A percentile compares a stretch with the other conserved stretches of the same genome.
These are phyloP conservation scores for Nothophytophthora sp. DNA, from an alignment of 352 stramenopile species.

Conservation along the genomic window DNA sequence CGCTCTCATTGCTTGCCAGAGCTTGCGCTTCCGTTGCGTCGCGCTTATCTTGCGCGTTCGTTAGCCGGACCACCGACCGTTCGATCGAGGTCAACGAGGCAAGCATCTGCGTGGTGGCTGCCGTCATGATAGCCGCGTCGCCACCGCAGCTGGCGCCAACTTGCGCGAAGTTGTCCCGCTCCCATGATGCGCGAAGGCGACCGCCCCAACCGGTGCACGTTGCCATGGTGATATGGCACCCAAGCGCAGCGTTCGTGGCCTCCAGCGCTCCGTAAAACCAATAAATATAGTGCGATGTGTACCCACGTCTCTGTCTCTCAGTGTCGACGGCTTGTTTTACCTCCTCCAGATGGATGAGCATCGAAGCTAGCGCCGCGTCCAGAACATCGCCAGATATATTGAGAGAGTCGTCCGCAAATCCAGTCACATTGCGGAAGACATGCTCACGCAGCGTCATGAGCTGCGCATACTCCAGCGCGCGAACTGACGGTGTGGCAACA, in stretches of 20 bases:
- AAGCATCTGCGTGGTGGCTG: conserved; percentile 12
- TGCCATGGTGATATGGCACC: background rate
- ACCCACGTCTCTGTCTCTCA: background rate
- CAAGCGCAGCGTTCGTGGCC: background rate
- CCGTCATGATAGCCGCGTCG: background rate
- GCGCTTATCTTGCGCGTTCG: no score
- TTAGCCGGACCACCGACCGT: no score
- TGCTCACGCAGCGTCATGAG: conserved; percentile 4
- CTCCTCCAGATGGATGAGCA: conserved; percentile 8
- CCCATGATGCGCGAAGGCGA: background rate
- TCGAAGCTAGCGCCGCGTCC: conserved; percentile 5
- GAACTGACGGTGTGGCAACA: background rate
- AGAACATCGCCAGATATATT: background rate
- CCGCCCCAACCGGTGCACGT: conserved; percentile 5
- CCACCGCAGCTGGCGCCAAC: background rate
- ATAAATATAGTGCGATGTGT: conserved; percentile 10
- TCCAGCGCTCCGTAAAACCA: conserved; percentile 6
- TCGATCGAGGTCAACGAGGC: no score
- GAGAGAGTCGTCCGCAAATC: background rate
- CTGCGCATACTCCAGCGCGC: conserved; percentile 1
- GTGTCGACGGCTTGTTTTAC: background rate
- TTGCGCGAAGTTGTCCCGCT: conserved; percentile 8
- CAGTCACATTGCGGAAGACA: conserved; percentile 5
- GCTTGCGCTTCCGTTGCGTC: no score
- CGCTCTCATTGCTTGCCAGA: no score